These are phyloP conservation scores for Arthroderma sp. DNA, from an alignment of 2,329 filamentous ascomycete genomes.

Conservation along the genomic window DNA sequence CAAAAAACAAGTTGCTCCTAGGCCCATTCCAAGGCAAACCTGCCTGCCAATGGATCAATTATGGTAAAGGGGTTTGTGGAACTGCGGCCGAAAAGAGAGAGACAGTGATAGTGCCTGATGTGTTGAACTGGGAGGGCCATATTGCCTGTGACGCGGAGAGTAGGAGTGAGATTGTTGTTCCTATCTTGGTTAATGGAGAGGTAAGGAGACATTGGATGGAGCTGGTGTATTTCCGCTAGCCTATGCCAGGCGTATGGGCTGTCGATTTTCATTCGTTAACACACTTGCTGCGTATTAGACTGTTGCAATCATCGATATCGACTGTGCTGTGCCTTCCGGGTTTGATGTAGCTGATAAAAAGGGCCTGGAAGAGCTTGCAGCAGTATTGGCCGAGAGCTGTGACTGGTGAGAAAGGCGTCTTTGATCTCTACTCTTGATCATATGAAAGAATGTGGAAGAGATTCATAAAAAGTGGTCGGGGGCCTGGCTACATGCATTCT, in stretches of 20 bases:
- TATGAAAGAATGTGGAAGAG: too few species aligned
- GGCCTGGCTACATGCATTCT: too few species aligned
- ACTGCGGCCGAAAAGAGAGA: slow-evolving; percentile 30
- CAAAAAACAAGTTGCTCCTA: slow-evolving; percentile 26
- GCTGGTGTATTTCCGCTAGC: too few species aligned
- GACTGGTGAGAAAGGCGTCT: slow-evolving; percentile 24
- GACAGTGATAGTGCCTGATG: slow-evolving; percentile 35
- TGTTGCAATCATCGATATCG: slow-evolving; percentile 39
- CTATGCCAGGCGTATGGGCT: not conserved
- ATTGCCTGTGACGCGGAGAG: slow-evolving; percentile 40
- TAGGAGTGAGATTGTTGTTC: slow-evolving; percentile 40
- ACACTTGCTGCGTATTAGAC: slow-evolving; percentile 23
- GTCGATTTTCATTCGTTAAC: not conserved
- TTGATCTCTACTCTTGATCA: too few species aligned
- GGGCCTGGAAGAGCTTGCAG: slow-evolving; percentile 32
- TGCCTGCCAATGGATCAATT: slow-evolving; percentile 37
- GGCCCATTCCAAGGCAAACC: slow-evolving; percentile 40
- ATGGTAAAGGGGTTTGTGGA: slow-evolving; percentile 38
- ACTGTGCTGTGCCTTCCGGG: slow-evolving; percentile 33
- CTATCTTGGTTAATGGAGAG: slow-evolving; percentile 31
- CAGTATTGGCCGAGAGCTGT: slow-evolving; percentile 30
- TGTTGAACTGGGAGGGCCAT: slow-evolving; percentile 35
- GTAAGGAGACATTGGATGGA: slow-evolving; percentile 19
- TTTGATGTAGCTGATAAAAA: slow-evolving; percentile 37
- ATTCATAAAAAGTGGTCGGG: too few species aligned